phyloP scores from a whole-genome alignment of 2,329 filamentous ascomycete species.

The Pseudogymnoascus sp. region DNA sequence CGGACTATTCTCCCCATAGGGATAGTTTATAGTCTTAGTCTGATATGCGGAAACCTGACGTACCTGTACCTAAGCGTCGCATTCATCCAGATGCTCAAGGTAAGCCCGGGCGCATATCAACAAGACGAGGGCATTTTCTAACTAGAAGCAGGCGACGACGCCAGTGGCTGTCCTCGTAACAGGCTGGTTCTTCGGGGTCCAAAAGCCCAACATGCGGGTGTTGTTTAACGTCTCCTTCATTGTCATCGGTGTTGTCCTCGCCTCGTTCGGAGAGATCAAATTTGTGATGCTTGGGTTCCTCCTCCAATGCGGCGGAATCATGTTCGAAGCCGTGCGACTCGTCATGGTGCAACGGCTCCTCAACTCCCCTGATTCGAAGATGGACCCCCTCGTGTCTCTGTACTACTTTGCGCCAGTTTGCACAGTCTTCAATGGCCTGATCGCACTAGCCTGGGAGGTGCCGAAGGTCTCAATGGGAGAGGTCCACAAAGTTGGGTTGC shows the following conservation, averaged over 20 bases:
- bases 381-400: constrained; percentile 80
- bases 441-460: constrained; percentile 67
- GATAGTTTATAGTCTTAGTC: constrained; percentile 87
- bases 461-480: constrained; percentile 61
- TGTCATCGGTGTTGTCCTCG: constrained; percentile 88
- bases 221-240: constrained; percentile 92
- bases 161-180: constrained; percentile 87
- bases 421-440: constrained; percentile 69
- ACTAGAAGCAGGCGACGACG: constrained; percentile 64
- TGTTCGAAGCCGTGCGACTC: constrained; percentile 75
- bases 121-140: constrained; percentile 8
- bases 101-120: constrained; percentile 28
- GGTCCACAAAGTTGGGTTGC: constrained; percentile 63
- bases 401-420: constrained; percentile 88
- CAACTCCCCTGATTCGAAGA: constrained; percentile 79
- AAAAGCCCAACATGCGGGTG: constrained; percentile 71
- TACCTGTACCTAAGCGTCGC: constrained; percentile 93
- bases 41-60: constrained; percentile 94
- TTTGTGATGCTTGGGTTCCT: constrained; percentile 76
- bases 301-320: constrained; percentile 69
- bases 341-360: constrained; percentile 79
- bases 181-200: constrained; percentile 77
- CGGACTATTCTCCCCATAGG: constrained; percentile 92
- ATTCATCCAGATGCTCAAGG: constrained; percentile 99
- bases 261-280: constrained; percentile 90